Base-by-base conservation (phyloP, 345 rosid species). In the Hirschfeldia incana region DNA sequence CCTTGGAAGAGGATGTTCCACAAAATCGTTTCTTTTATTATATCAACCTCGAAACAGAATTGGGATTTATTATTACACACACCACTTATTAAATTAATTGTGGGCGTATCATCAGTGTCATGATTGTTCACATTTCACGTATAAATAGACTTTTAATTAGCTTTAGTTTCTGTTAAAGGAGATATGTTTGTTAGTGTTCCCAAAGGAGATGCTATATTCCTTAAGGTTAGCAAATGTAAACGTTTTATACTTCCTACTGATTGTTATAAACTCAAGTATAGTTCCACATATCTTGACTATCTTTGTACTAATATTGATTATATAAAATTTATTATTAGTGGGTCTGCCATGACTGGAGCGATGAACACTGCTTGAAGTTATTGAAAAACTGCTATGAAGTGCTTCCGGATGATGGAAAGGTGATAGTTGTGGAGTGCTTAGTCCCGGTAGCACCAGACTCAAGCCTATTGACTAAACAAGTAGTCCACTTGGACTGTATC, bases 331-430 rank as follows among this genome's bases (percentile, higher is more conserved):
- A 21, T 21, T 57, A 57, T 21, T 21, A 57, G 62, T 58, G 62
- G 62, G 62, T 58, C 2, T 58, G 62, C 62, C 62, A 58, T 58
- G 62, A 58, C 62, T 58, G 62, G 62, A 58, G 62, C 62, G 62
- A 58, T 5, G 62, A 26, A 21, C 62, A 58, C 30, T 58, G 62
- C 62, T 58, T 58, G 30, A 21, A 58, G 21, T 26, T 58, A 26
- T 9, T 58, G 62, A 58, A 58, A 9, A 58, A 58, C 62, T 58
- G 62, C 62, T 58, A 58, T 58, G 62, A 58, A 26, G 30, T 13
- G n/a, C 62, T 58, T 58, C 62, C 62, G 4, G 30, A 58, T 8
- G 28, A 21, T 9, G 62, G 62, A 1, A 58, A 58, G 26, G 62
- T 58, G 62, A 21, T 58, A 58, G 30, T 10, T 58, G 62, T 58